phyloP scores from a whole-genome alignment of 2,329 filamentous ascomycete genomes.

The Fusarium equiseti region DNA sequence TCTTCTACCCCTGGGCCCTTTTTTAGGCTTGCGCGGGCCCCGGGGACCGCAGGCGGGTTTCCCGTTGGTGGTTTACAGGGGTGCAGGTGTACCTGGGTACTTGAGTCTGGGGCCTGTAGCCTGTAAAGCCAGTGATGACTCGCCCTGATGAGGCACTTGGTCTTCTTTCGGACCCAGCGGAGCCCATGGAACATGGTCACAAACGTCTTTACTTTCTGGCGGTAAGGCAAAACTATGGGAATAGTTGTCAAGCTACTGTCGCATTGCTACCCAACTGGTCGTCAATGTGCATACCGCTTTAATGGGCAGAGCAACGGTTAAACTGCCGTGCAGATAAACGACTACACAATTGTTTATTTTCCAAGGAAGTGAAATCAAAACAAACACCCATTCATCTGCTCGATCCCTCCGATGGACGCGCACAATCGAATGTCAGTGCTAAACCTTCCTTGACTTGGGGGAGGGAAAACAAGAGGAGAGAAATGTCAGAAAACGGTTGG shows the following conservation, averaged over 20 bases:
- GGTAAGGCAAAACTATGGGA: constrained; percentile 39
- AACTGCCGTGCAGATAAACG: background rate
- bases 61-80: constrained; percentile 38
- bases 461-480: background rate
- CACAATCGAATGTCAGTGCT: constrained; percentile 14
- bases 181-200: constrained; percentile 22
- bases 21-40: constrained; percentile 41
- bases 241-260: constrained; percentile 44
- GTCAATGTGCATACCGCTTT: constrained; percentile 36
- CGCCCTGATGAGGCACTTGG: constrained; percentile 37
- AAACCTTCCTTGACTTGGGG: constrained; percentile 21
- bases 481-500: constrained; percentile 23
- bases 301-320: constrained; percentile 7
- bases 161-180: constrained; percentile 31
- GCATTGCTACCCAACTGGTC: constrained; percentile 48
- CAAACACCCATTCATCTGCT: background rate
- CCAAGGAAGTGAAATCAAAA: constrained; percentile 28
- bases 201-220: constrained; percentile 28
- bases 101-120: constrained; percentile 36
- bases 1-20: constrained; percentile 39
- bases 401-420: constrained; percentile 1
- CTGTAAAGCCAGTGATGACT: constrained; percentile 40
- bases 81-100: background rate
- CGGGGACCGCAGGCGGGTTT: constrained; percentile 45
- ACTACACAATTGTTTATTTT: constrained; percentile 18